Evolutionary conservation across 192 early-diverging fungal genomes (phyloP).

Genomic region (Backusella westeae): DNA sequence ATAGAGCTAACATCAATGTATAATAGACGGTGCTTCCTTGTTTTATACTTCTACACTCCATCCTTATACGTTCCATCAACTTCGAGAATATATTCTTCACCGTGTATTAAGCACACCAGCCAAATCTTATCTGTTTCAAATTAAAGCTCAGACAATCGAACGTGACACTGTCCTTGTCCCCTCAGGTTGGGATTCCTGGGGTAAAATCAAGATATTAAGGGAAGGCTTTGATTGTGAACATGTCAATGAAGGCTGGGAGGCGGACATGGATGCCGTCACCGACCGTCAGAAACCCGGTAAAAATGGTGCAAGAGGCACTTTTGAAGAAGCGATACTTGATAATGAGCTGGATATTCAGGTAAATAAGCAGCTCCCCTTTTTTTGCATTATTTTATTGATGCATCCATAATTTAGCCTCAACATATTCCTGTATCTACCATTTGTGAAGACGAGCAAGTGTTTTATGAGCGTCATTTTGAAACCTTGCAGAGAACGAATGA

Average conservation of each 20-base stretch:
- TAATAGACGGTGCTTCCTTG: conserved; percentile 81
- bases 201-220: conserved; percentile 76
- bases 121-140: conserved; percentile 54
- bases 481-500: conserved; percentile 64
- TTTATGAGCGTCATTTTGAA: conserved; percentile 77
- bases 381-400: neutral
- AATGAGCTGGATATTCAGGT: conserved; percentile 43
- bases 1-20: neutral
- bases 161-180: conserved; percentile 88
- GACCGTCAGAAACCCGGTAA: conserved; percentile 27
- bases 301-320: conserved; percentile 54
- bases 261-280: conserved; percentile 41
- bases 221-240: conserved; percentile 72
- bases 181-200: conserved; percentile 91
- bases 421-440: conserved; percentile 61
- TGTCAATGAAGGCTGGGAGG: conserved; percentile 60
- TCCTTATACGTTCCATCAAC: conserved; percentile 69
- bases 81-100: conserved; percentile 83
- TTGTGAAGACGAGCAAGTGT: conserved; percentile 87
- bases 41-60: conserved; percentile 86
- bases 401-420: conserved; percentile 42
- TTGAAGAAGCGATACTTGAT: conserved; percentile 57
- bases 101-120: conserved; percentile 51
- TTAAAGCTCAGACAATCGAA: conserved; percentile 81
- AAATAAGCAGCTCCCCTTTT: neutral